These are phyloP conservation scores for Cymbidium sinense DNA, from an alignment of 106 monocot genomes.

Conservation along the genomic window DNA sequence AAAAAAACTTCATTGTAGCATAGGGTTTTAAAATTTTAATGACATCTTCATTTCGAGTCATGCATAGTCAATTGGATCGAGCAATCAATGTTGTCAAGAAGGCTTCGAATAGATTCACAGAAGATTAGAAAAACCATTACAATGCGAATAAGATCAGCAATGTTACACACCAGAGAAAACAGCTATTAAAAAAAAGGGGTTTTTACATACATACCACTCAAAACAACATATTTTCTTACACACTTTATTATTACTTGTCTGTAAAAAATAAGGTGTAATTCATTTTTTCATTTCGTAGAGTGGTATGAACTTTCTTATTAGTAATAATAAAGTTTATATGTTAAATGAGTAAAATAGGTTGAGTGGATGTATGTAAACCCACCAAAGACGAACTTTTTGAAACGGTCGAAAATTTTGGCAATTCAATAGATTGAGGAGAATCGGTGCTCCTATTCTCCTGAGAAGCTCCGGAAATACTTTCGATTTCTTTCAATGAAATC, in stretches of 20 bases:
- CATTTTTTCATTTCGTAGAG: too few species aligned
- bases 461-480: neutral
- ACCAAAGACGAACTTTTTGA: neutral
- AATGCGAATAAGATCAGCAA: neutral
- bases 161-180: neutral
- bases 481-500: slow-evolving; percentile 33
- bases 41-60: too few species aligned
- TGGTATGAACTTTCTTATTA: too few species aligned
- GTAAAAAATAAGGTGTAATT: too few species aligned
- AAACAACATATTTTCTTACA: too few species aligned
- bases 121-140: neutral
- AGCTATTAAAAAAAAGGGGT: neutral
- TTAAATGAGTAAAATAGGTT: too few species aligned
- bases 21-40: neutral
- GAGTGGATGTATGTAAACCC: too few species aligned
- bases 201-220: too few species aligned
- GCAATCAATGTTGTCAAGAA: neutral
- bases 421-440: neutral
- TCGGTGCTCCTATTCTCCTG: neutral
- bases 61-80: neutral
- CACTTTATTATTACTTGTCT: too few species aligned
- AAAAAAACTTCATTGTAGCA: neutral
- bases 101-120: neutral
- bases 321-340: too few species aligned
- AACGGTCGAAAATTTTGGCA: neutral